phyloP scores from a whole-genome alignment of 805 yeast genomes.

The Ogataea trehalophila region DNA sequence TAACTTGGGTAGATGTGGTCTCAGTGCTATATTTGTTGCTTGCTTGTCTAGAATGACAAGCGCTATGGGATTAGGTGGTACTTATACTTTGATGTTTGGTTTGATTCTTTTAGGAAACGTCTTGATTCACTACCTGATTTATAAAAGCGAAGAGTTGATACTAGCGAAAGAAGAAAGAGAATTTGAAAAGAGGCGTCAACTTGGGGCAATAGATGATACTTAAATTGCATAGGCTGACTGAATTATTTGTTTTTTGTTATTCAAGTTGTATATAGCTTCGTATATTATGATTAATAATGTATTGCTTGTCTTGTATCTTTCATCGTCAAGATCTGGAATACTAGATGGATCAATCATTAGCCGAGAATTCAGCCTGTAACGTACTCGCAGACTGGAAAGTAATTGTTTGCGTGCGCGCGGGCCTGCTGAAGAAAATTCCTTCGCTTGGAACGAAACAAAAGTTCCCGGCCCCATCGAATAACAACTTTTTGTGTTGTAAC shows the following conservation, averaged over 20 bases:
- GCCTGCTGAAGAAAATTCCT: no score
- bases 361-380: no score
- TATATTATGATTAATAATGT: no score
- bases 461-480: no score
- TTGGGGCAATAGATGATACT: not conserved
- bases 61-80: constrained; percentile 65
- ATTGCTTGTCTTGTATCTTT: no score
- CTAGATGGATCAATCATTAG: no score
- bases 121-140: constrained; percentile 13
- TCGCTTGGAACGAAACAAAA: no score
- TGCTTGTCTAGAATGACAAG: constrained; percentile 56
- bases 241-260: not conserved
- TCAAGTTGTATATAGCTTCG: no score
- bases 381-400: no score
- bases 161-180: constrained; percentile 1
- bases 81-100: constrained; percentile 67
- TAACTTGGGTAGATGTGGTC: constrained; percentile 68
- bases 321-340: no score
- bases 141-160: constrained; percentile 16
- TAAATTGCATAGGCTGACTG: not conserved
- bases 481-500: no score
- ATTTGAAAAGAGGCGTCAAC: not conserved
- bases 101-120: constrained; percentile 22
- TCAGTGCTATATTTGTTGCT: constrained; percentile 68
- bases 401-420: no score